Conservation (phyloP, 305 asterid genomes). For the Fraxinus baroniana region DNA sequence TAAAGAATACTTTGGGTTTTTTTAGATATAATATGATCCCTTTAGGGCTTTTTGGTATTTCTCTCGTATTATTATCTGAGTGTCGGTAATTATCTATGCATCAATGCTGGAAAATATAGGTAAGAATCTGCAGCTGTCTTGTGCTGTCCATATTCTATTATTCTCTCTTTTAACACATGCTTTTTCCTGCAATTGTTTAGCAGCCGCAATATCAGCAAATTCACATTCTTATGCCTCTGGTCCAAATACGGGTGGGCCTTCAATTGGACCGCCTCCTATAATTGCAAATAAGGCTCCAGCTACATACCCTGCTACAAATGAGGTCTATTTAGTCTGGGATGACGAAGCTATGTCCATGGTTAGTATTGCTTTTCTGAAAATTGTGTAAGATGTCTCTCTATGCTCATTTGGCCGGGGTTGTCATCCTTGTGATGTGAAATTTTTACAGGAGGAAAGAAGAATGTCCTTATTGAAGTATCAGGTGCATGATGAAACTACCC, state of each 20-base stretch:
- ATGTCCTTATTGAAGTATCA: constrained; percentile 90
- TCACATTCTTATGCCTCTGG: constrained; percentile 96
- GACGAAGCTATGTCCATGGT: constrained; percentile 99
- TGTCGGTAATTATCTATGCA: neutral
- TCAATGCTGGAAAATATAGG: neutral
- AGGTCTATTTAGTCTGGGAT: constrained; percentile 97
- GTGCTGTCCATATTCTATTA: neutral
- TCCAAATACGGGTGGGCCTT: constrained; percentile 92
- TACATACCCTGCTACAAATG: constrained; percentile 72
- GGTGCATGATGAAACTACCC: constrained; percentile 99
- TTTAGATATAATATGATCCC: neutral
- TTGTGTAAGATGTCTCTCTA: neutral
- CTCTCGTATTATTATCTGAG: neutral
- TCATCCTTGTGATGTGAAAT: constrained; percentile 9
- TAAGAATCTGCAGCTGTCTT: neutral
- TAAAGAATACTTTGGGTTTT: neutral
- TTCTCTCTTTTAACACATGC: neutral
- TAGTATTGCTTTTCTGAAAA: constrained; percentile 23
- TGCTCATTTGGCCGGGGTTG: constrained; percentile 5
- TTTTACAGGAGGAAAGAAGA: constrained; percentile 93
- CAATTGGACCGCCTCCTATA: constrained; percentile 95
- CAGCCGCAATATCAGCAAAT: constrained; percentile 44
- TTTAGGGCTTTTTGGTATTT: neutral
- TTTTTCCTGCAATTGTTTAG: neutral
- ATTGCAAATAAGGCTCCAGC: constrained; percentile 93